These are phyloP conservation scores for Endocarpon pusillum DNA, from an alignment of 495 filamentous ascomycete species.

Conservation along the genomic window DNA sequence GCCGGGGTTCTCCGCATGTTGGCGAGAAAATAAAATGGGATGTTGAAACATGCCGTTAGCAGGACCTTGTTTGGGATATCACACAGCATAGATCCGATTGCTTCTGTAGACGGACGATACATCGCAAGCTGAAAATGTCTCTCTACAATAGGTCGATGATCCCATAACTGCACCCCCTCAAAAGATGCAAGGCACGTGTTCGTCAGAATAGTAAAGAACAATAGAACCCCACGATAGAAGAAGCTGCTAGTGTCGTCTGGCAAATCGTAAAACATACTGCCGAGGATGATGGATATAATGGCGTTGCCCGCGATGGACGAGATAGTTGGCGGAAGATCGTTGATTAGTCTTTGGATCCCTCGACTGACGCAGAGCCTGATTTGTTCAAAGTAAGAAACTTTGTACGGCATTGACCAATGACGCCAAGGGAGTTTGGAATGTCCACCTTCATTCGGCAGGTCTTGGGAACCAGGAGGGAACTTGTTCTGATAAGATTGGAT, in stretches of 20 bases:
- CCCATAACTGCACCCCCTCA: slow-evolving; percentile 27
- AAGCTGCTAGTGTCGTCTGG: slow-evolving; percentile 44
- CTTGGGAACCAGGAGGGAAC: slow-evolving; percentile 44
- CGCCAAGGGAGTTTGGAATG: too few relatives aligned
- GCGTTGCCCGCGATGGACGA: slow-evolving; percentile 56
- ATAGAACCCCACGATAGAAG: slow-evolving; percentile 57
- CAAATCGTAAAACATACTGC: slow-evolving; percentile 4
- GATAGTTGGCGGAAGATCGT: slow-evolving; percentile 55
- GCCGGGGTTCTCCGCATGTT: slow-evolving; percentile 12
- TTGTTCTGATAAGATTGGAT: slow-evolving; percentile 51
- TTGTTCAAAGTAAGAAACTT: slow-evolving; percentile 55
- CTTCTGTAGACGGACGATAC: slow-evolving; percentile 40
- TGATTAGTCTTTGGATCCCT: slow-evolving; percentile 47
- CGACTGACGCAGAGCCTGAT: slow-evolving; percentile 55
- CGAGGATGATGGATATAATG: slow-evolving; percentile 52
- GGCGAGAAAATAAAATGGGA: slow-evolving; percentile 37
- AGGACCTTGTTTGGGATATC: slow-evolving; percentile 36
- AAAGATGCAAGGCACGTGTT: slow-evolving; percentile 62
- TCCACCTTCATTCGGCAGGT: too few relatives aligned
- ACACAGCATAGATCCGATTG: slow-evolving; percentile 32
- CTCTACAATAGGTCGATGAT: slow-evolving; percentile 40
- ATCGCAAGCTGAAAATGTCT: slow-evolving; percentile 42
- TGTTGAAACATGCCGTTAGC: slow-evolving; percentile 25
- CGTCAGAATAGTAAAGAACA: slow-evolving; percentile 78
- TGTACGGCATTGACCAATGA: too few relatives aligned